A percentile compares a stretch with the other conserved stretches of the same genome.
Conservation (phyloP, 2,329 filamentous ascomycete genomes). For the Diaporthe sp. region DNA sequence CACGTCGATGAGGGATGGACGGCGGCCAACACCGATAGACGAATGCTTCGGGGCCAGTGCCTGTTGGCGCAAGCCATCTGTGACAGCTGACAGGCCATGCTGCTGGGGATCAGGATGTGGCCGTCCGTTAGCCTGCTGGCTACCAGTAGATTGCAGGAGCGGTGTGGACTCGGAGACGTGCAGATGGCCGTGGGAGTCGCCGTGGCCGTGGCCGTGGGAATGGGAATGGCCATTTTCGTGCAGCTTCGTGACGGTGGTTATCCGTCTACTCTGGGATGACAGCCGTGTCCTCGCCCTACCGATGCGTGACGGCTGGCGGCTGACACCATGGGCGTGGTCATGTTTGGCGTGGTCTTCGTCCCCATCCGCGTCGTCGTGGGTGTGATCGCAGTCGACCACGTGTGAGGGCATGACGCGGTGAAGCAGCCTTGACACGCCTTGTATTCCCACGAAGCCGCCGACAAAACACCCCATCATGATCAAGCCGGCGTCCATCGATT, state of each 20-base stretch:
- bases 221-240: constrained; percentile 36
- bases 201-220: constrained; percentile 44
- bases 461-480: constrained; percentile 79
- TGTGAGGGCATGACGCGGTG: constrained; percentile 83
- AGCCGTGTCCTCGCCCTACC: constrained; percentile 38
- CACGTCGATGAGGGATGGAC: constrained; percentile 68
- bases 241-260: constrained; percentile 40
- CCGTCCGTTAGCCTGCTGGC: constrained; percentile 45
- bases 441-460: constrained; percentile 81
- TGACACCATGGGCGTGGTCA: constrained; percentile 46
- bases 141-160: constrained; percentile 53
- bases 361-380: constrained; percentile 68
- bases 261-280: constrained; percentile 41
- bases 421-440: constrained; percentile 78
- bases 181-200: background rate
- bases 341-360: constrained; percentile 45
- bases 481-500: constrained; percentile 76
- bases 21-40: constrained; percentile 47
- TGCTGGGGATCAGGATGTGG: constrained; percentile 45
- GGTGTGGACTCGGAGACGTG: constrained; percentile 62
- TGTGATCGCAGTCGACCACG: constrained; percentile 84
- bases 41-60: background rate
- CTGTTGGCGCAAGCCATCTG: constrained; percentile 46
- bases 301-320: constrained; percentile 35
- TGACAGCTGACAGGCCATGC: constrained; percentile 48